Evolutionary conservation across 208 protist species (phyloP).

Genomic region (Ichthyophonus hoferi): DNA sequence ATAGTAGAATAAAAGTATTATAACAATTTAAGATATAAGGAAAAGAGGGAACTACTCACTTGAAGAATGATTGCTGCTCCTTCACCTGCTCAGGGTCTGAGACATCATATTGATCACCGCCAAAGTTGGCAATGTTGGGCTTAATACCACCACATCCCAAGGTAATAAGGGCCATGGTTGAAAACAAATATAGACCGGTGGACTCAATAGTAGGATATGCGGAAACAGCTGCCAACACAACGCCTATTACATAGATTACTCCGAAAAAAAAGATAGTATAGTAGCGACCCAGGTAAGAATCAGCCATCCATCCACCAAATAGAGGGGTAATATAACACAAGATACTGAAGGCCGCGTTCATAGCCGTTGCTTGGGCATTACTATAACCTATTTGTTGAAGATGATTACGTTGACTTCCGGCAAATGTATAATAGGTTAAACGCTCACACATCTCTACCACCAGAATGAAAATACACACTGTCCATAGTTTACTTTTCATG

Average conservation of each 20-base stretch:
- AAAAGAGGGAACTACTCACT: no score
- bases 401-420: neutral
- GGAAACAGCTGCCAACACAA: neutral
- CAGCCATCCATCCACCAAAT: neutral
- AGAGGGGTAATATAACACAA: conserved; percentile 12
- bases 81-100: neutral
- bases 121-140: conserved; percentile 6
- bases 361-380: neutral
- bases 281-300: neutral
- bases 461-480: neutral
- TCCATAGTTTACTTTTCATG: no score
- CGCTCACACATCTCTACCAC: conserved; percentile 9
- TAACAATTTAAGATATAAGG: no score
- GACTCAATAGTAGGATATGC: conserved; percentile 5
- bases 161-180: neutral
- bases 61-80: conserved; percentile 1
- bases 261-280: conserved; percentile 3
- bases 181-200: neutral
- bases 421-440: neutral
- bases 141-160: conserved; percentile 28
- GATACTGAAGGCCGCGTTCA: neutral
- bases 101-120: neutral
- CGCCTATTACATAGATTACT: neutral
- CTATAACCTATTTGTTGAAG: neutral
- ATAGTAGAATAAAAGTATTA: no score